Percentiles rank a stretch among this genome's conserved stretches.
These are phyloP conservation scores for Pythium plurisporium DNA, from an alignment of 352 stramenopile species.

Conservation along the genomic window DNA sequence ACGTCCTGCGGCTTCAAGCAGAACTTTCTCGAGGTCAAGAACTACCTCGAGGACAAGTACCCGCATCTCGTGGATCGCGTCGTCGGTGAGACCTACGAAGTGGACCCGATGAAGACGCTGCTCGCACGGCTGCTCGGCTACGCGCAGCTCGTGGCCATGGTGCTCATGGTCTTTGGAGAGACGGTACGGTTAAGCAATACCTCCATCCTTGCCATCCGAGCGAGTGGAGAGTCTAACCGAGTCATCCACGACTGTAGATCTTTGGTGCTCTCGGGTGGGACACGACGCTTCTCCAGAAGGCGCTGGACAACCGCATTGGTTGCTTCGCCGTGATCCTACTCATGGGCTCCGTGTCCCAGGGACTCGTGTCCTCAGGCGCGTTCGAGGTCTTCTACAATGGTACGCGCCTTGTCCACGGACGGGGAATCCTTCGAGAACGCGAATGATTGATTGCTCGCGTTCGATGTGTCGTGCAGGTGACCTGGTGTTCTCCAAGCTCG, in stretches of 20 bases:
- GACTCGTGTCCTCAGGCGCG: constrained; percentile 59
- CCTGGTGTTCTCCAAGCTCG: constrained; percentile 73
- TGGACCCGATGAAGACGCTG: constrained; percentile 46
- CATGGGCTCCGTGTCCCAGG: constrained; percentile 55
- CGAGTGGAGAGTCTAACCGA: too few relatives aligned
- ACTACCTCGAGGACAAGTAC: constrained; percentile 66
- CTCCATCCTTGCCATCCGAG: too few relatives aligned
- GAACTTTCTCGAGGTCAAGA: constrained; percentile 71
- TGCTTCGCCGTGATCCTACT: constrained; percentile 67
- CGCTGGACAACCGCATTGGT: constrained; percentile 62
- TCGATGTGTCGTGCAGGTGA: constrained; percentile 31
- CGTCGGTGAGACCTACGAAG: constrained; percentile 54
- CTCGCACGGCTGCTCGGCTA: constrained; percentile 42
- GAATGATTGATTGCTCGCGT: background rate
- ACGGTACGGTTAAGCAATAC: constrained; percentile 48
- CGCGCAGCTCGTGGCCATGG: constrained; percentile 43
- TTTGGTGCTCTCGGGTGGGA: constrained; percentile 44
- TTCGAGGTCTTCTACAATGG: constrained; percentile 85
- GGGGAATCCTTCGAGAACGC: too few relatives aligned
- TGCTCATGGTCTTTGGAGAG: constrained; percentile 62
- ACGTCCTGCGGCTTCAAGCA: constrained; percentile 76
- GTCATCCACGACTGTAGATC: constrained; percentile 23
- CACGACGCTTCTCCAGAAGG: constrained; percentile 51
- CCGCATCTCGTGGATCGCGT: constrained; percentile 66
- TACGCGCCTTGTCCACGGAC: too few relatives aligned